phyloP scores from a whole-genome alignment of 139 green algal species.

The Spirogloea muscicola region DNA sequence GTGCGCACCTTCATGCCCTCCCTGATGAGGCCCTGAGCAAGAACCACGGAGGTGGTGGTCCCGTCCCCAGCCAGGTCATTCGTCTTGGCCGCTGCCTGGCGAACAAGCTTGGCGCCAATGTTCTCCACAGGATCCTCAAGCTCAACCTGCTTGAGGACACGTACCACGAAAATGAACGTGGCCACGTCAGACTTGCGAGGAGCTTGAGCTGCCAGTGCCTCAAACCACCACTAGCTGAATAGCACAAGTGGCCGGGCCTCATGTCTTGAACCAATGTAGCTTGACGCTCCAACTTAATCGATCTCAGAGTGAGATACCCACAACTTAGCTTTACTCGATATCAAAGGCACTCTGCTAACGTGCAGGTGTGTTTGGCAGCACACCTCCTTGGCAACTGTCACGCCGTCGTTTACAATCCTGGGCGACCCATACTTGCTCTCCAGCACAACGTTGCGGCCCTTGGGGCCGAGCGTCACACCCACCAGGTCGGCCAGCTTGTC shows the following conservation, averaged over 20 bases:
- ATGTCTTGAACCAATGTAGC: no score
- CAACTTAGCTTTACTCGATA: no score
- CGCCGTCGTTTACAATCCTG: conserved; percentile 99
- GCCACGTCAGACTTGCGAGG: no score
- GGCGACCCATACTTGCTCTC: conserved; percentile 98
- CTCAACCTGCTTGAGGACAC: conserved; percentile 72
- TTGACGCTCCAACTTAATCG: no score
- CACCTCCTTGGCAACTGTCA: conserved; percentile 65
- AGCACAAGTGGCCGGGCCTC: no score
- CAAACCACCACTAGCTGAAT: no score
- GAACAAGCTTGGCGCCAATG: conserved; percentile 96
- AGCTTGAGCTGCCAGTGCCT: no score
- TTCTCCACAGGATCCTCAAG: conserved; percentile 98
- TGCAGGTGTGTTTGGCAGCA: no score
- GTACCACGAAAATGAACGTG: no score
- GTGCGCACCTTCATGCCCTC: conserved; percentile 67
- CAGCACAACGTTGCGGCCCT: conserved; percentile 97
- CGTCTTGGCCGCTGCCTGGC: conserved; percentile 86
- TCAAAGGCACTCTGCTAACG: not conserved
- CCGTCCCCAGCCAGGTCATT: conserved; percentile 98
- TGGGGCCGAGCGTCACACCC: conserved; percentile 97
- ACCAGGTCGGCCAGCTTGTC: conserved; percentile 98
- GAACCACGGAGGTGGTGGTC: conserved; percentile 97
- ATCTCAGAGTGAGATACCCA: no score
- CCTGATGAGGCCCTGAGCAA: conserved; percentile 93